Percentiles rank a stretch among this genome's conserved stretches.
phyloP scores from a whole-genome alignment of 257 asterid species.

The Schizonepeta tenuifolia region DNA sequence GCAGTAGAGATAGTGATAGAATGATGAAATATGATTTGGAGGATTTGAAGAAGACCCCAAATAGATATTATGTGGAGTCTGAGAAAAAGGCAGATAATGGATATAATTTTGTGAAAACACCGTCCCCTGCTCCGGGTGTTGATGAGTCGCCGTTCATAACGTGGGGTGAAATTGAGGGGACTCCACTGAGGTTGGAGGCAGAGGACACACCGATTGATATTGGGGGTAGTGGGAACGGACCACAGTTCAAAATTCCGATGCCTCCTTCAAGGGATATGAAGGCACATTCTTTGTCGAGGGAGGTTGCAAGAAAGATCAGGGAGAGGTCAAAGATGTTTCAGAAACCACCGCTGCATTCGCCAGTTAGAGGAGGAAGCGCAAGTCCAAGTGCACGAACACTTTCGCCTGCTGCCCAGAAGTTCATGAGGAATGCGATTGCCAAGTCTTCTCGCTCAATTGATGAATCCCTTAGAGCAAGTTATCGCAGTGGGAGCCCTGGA shows the following conservation, averaged over 20 bases:
- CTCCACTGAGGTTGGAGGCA: slow-evolving; percentile 84
- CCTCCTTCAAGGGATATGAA: slow-evolving; percentile 88
- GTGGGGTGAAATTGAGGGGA: slow-evolving; percentile 99
- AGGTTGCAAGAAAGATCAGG: slow-evolving; percentile 83
- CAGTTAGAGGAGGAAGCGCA: slow-evolving; percentile 90
- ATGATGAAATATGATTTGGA: slow-evolving; percentile 84
- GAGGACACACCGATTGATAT: slow-evolving; percentile 95
- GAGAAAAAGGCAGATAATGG: slow-evolving; percentile 88
- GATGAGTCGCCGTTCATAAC: slow-evolving; percentile 91
- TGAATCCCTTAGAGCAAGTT: slow-evolving; percentile 92
- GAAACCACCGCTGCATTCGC: slow-evolving; percentile 93
- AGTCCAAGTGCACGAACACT: slow-evolving; percentile 66
- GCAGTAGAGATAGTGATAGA: slow-evolving; percentile 64
- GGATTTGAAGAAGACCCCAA: slow-evolving; percentile 82
- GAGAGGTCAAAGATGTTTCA: slow-evolving; percentile 90
- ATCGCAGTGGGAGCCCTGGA: slow-evolving; percentile 89
- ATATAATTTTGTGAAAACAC: slow-evolving; percentile 84
- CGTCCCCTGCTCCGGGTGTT: slow-evolving; percentile 94
- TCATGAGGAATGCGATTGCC: slow-evolving; percentile 83
- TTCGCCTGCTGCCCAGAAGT: slow-evolving; percentile 93
- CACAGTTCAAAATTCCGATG: slow-evolving; percentile 83
- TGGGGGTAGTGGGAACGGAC: slow-evolving; percentile 86
- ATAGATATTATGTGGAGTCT: slow-evolving; percentile 68
- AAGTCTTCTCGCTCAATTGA: slow-evolving; percentile 82
- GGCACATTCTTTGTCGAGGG: slow-evolving; percentile 91